These are phyloP conservation scores for Entrophospora sp. DNA, from an alignment of 192 early-diverging fungal genomes.

Conservation along the genomic window DNA sequence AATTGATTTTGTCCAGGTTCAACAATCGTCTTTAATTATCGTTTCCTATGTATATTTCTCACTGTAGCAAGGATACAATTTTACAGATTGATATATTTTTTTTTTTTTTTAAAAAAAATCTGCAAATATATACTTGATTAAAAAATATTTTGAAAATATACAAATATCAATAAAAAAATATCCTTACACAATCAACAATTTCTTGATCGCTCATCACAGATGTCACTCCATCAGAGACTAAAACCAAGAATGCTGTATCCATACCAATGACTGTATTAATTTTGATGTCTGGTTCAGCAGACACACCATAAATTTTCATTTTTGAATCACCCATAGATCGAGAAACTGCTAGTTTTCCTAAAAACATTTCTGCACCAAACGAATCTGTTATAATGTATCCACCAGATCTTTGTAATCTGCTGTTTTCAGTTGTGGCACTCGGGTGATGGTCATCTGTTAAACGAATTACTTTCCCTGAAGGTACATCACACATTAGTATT, in stretches of 20 bases:
- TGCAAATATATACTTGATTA: not conserved
- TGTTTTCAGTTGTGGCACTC: constrained; percentile 44
- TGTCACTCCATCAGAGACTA: constrained; percentile 64
- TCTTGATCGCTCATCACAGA: constrained; percentile 68
- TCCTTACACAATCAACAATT: constrained; percentile 53
- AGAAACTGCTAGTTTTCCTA: constrained; percentile 57
- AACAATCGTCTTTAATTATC: no score
- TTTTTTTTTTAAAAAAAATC: no score
- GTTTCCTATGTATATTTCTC: no score
- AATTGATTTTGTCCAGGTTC: no score
- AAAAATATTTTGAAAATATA: constrained; percentile 2
- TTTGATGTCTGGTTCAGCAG: constrained; percentile 61
- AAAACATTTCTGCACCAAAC: constrained; percentile 61
- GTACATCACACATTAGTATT: constrained; percentile 48
- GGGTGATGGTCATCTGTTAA: constrained; percentile 65
- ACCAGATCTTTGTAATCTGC: constrained; percentile 57
- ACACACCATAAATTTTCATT: constrained; percentile 61
- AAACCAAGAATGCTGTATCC: constrained; percentile 58
- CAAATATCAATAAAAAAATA: not conserved
- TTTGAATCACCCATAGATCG: constrained; percentile 63
- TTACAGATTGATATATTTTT: no score
- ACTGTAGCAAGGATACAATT: no score
- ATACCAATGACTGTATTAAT: constrained; percentile 42
- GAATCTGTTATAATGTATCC: constrained; percentile 69
- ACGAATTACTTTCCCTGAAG: constrained; percentile 44